Conservation (phyloP, 1,139 yeast genomes). For the Kluyveromyces sp. region DNA sequence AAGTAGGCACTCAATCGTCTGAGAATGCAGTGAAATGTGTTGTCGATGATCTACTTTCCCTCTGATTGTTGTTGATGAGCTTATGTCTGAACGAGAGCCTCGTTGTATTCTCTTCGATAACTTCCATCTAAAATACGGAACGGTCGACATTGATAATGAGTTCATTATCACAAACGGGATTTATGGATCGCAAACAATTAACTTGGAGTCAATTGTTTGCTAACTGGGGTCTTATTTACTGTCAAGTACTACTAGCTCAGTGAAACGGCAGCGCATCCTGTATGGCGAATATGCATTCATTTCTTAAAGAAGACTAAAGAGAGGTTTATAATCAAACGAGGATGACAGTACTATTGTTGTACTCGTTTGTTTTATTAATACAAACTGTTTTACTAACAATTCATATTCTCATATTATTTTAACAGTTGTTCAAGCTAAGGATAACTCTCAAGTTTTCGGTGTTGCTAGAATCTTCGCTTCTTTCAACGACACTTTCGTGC, state of each 20-base stretch:
- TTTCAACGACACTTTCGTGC: constrained; percentile 99
- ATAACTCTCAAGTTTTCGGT: constrained; percentile 98
- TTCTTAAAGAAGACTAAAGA: constrained; percentile 3
- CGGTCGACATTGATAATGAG: neutral
- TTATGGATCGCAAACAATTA: neutral
- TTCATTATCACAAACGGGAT: neutral
- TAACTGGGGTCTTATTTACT: neutral
- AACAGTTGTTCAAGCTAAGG: constrained; percentile 59
- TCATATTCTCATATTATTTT: constrained; percentile 3
- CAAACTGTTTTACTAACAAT: constrained; percentile 10
- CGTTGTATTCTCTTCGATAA: too few relatives aligned
- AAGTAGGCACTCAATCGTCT: too few relatives aligned
- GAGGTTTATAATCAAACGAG: neutral
- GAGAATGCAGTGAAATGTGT: too few relatives aligned
- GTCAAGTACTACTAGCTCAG: too few relatives aligned
- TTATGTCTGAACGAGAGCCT: neutral
- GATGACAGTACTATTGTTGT: too few relatives aligned
- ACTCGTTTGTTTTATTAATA: neutral
- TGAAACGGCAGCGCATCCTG: neutral
- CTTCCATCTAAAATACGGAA: neutral
- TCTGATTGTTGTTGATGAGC: neutral
- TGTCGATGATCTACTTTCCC: too few relatives aligned
- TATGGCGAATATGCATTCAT: constrained; percentile 4
- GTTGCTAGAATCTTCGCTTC: constrained; percentile 99
- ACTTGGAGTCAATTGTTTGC: neutral